Evolutionary conservation across 192 early-diverging fungal species (phyloP).

Genomic region (Funneliformis geosporum): DNA sequence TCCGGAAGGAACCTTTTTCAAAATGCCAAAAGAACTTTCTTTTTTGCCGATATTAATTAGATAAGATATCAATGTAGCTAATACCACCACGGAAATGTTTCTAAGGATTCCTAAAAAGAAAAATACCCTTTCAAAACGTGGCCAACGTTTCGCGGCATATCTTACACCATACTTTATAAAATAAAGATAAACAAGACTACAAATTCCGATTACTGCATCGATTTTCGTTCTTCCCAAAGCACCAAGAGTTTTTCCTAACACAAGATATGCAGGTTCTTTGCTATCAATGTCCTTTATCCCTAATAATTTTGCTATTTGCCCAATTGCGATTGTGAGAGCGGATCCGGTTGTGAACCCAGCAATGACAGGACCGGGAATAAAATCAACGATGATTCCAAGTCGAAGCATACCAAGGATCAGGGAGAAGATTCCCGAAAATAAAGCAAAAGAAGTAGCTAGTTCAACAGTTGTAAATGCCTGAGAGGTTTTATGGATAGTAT

Average conservation of each 20-base stretch:
- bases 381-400: slow-evolving; percentile 84
- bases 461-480: neutral
- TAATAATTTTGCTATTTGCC: slow-evolving; percentile 70
- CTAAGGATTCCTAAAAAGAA: slow-evolving; percentile 70
- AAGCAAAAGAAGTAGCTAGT: slow-evolving; percentile 61
- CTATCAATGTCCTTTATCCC: slow-evolving; percentile 78
- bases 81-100: slow-evolving; percentile 72
- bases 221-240: slow-evolving; percentile 45
- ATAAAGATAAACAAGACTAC: slow-evolving; percentile 46
- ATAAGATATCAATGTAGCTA: slow-evolving; percentile 75
- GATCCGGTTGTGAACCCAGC: slow-evolving; percentile 88
- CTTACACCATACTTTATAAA: slow-evolving; percentile 39
- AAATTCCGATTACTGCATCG: slow-evolving; percentile 66
- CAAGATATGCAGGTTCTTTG: slow-evolving; percentile 68
- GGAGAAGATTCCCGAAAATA: slow-evolving; percentile 74
- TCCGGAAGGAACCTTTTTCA: slow-evolving; percentile 75
- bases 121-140: slow-evolving; percentile 47
- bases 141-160: slow-evolving; percentile 48
- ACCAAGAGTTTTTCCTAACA: slow-evolving; percentile 69
- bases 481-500: neutral
- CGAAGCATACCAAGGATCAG: slow-evolving; percentile 75
- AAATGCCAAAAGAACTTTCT: slow-evolving; percentile 58
- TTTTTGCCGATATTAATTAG: slow-evolving; percentile 50
- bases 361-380: slow-evolving; percentile 81
- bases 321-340: slow-evolving; percentile 76